A percentile compares a stretch with the other conserved stretches of the same genome.
Conservation (phyloP, 2,329 filamentous ascomycete genomes). For the Talaromyces marneffei region DNA sequence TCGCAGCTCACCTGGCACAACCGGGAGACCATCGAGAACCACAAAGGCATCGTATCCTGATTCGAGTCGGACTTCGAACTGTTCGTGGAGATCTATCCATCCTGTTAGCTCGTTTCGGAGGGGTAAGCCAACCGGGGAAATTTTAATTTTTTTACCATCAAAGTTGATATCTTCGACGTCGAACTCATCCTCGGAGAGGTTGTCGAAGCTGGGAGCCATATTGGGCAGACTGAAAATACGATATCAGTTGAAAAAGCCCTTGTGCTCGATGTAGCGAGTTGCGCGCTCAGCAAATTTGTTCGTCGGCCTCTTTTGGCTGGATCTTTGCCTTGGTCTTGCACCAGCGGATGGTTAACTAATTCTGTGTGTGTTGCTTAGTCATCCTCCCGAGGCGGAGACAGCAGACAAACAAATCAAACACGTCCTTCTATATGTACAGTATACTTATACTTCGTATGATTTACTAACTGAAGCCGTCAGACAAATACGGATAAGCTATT, state of each 20-base stretch:
- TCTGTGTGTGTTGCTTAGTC: constrained; percentile 19
- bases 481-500: too few relatives aligned
- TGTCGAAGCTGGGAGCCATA: constrained; percentile 93
- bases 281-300: constrained; percentile 4
- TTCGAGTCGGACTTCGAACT: constrained; percentile 93
- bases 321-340: constrained; percentile 1
- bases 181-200: constrained; percentile 83
- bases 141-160: constrained; percentile 47
- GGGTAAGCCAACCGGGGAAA: constrained; percentile 19
- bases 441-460: too few relatives aligned
- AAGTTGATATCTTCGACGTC: constrained; percentile 93
- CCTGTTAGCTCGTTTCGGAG: constrained; percentile 22
- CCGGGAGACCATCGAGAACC: constrained; percentile 87
- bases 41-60: constrained; percentile 95
- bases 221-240: constrained; percentile 38
- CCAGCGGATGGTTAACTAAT: constrained; percentile 14
- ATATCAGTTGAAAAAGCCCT: constrained; percentile 18
- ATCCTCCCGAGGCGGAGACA: constrained; percentile 11
- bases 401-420: constrained; percentile 14
- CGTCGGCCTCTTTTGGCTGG: constrained; percentile 4
- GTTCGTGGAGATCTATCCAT: constrained; percentile 70
- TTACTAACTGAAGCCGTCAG: too few relatives aligned
- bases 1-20: constrained; percentile 48
- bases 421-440: background rate
- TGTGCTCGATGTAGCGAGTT: constrained; percentile 6